Evolutionary conservation across 2,329 filamentous ascomycete genomes (phyloP).

Genomic region (Stylonectria norvegica): DNA sequence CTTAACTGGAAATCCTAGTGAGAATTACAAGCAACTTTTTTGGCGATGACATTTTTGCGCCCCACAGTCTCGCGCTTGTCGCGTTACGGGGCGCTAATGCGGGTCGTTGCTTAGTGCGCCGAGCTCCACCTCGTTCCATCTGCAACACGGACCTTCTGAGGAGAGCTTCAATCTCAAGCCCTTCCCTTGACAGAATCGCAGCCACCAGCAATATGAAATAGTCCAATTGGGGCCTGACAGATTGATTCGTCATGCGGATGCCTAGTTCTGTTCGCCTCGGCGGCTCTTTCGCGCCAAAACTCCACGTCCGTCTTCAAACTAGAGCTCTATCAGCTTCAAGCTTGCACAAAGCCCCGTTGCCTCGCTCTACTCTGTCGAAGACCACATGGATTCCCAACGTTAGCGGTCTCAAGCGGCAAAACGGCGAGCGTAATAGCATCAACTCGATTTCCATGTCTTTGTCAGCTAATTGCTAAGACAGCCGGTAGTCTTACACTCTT

Average conservation of each 20-base stretch:
- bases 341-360: slow-evolving; percentile 32
- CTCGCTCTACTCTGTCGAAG: slow-evolving; percentile 53
- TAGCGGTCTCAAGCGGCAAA: too few relatives aligned
- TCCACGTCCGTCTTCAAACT: slow-evolving; percentile 8
- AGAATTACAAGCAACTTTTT: slow-evolving; percentile 23
- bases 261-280: slow-evolving; percentile 13
- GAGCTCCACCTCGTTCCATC: slow-evolving; percentile 6
- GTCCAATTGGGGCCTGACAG: neutral
- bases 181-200: neutral
- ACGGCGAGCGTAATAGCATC: too few relatives aligned
- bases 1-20: slow-evolving; percentile 18
- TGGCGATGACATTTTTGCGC: slow-evolving; percentile 15
- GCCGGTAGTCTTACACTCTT: slow-evolving; percentile 70
- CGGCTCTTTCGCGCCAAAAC: slow-evolving; percentile 8
- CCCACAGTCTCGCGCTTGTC: slow-evolving; percentile 19
- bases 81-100: slow-evolving; percentile 15
- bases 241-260: slow-evolving; percentile 13
- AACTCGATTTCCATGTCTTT: too few relatives aligned
- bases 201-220: neutral
- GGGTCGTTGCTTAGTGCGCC: slow-evolving; percentile 2
- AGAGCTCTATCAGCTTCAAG: slow-evolving; percentile 22
- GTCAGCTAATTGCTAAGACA: slow-evolving; percentile 31
- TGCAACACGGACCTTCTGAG: slow-evolving; percentile 1
- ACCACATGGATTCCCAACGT: slow-evolving; percentile 77
- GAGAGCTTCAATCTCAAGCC: slow-evolving; percentile 3